Evolutionary conservation across 2,329 filamentous ascomycete species (phyloP).

Genomic region (Coniochaeta pulveracea): DNA sequence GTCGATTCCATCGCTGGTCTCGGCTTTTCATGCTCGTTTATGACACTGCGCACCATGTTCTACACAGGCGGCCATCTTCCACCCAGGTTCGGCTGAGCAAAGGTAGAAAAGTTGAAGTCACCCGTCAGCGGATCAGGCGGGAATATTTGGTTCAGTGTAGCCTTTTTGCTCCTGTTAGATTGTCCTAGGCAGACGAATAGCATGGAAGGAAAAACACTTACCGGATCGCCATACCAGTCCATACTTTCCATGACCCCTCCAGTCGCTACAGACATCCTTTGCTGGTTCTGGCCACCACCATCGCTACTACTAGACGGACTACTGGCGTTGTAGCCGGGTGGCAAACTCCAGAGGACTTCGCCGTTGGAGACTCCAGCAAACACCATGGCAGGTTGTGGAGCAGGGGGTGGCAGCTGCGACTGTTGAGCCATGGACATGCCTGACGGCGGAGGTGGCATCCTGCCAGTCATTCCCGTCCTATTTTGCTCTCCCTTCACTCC

Average conservation of each 20-base stretch:
- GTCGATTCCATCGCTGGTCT: too few species aligned
- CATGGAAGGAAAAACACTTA: conserved; percentile 24
- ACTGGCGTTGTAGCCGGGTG: conserved; percentile 25
- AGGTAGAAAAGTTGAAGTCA: conserved; percentile 13
- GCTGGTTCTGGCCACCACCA: conserved; percentile 15
- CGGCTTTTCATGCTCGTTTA: too few species aligned
- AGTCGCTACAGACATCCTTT: conserved; percentile 8
- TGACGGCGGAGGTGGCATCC: too few species aligned
- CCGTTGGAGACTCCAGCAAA: conserved; percentile 36
- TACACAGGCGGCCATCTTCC: conserved; percentile 23
- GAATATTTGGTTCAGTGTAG: conserved; percentile 11
- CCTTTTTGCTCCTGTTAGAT: neutral
- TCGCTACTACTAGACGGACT: conserved; percentile 29
- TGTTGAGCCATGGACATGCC: too few species aligned
- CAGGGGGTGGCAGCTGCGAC: conserved; percentile 4
- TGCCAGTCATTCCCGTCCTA: too few species aligned
- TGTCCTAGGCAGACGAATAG: conserved; percentile 1
- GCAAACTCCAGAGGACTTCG: conserved; percentile 32
- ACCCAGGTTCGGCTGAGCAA: conserved; percentile 22
- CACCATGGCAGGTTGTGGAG: conserved; percentile 20
- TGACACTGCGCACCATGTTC: too few species aligned
- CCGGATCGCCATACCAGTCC: too few species aligned
- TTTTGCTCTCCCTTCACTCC: too few species aligned
- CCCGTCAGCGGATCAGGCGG: conserved; percentile 15
- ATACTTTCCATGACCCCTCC: conserved; percentile 37